phyloP scores from a whole-genome alignment of 2,329 filamentous ascomycete species.

The Neurospora crassa region DNA sequence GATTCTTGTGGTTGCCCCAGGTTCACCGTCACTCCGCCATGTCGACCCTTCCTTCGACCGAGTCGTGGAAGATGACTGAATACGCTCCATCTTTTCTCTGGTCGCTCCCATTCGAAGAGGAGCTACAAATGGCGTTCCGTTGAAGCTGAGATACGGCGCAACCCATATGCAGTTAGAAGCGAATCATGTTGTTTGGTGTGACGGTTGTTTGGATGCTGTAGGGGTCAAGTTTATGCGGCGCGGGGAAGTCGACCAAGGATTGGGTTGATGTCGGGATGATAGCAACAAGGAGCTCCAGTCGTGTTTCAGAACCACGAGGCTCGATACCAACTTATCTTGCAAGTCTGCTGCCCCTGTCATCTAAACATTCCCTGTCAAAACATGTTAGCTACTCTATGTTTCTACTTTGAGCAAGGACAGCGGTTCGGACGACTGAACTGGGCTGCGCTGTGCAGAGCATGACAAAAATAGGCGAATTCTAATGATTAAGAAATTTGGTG shows the following conservation, averaged over 20 bases:
- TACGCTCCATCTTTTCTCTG: neutral
- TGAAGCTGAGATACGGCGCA: neutral
- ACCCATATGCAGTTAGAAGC: neutral
- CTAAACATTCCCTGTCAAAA: neutral
- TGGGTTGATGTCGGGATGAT: neutral
- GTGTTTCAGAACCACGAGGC: neutral
- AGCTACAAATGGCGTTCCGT: neutral
- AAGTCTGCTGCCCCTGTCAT: neutral
- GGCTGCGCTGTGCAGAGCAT: neutral
- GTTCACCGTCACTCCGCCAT: neutral
- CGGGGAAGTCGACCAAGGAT: neutral
- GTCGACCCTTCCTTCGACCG: neutral
- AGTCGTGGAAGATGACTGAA: neutral
- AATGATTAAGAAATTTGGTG: too few relatives aligned
- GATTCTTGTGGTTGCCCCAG: neutral
- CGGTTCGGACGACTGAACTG: neutral
- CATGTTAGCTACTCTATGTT: neutral
- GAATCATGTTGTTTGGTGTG: neutral
- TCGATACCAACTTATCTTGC: neutral
- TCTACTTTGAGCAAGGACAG: neutral
- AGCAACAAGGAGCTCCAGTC: neutral
- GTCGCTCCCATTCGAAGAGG: neutral
- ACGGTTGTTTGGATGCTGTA: neutral
- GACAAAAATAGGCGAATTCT: neutral
- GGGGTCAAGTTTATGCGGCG: neutral